phyloP scores from a whole-genome alignment of 192 early-diverging fungal species.

The Backusella macrospora region DNA sequence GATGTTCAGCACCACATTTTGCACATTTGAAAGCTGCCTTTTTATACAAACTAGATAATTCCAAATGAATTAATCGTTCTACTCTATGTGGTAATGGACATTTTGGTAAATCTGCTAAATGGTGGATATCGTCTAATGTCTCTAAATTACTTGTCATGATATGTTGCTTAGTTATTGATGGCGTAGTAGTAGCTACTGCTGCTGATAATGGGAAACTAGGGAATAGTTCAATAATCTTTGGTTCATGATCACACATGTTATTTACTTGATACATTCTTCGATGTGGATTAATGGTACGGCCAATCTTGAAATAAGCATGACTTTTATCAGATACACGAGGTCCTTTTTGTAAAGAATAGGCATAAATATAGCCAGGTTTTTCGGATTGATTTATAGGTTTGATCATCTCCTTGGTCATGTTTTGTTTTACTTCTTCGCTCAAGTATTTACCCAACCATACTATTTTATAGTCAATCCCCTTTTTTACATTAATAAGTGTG shows the following conservation, averaged over 20 bases:
- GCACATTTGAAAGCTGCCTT: background rate
- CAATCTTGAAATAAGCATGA: constrained; percentile 9
- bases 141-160: background rate
- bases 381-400: background rate
- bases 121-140: background rate
- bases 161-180: background rate
- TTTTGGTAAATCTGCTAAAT: background rate
- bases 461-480: background rate
- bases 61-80: constrained; percentile 10
- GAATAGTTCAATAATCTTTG: constrained; percentile 13
- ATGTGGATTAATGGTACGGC: constrained; percentile 3
- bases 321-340: background rate
- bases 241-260: background rate
- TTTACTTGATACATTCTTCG: constrained; percentile 11
- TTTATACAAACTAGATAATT: constrained; percentile 9
- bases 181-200: too few species aligned
- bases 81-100: constrained; percentile 5
- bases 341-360: background rate
- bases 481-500: background rate
- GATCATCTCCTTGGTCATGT: background rate
- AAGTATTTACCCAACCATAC: constrained; percentile 7
- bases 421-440: background rate
- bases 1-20: background rate
- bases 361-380: constrained; percentile 7
- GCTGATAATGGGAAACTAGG: background rate